Percentiles rank a stretch among this genome's conserved stretches.
Conservation (phyloP, 345 rosid genomes). For the Acer negundo region DNA sequence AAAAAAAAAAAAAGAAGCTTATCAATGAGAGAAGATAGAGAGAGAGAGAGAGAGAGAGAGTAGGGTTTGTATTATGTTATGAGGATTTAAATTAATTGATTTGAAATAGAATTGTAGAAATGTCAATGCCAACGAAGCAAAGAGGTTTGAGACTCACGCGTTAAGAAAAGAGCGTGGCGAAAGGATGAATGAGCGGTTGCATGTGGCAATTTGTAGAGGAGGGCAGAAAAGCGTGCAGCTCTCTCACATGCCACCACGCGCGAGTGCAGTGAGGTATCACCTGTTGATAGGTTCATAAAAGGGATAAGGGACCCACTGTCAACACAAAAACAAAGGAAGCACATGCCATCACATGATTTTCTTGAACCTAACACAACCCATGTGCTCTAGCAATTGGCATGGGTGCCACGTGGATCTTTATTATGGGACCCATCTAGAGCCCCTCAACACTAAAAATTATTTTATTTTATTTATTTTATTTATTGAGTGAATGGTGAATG, state of each 20-base stretch:
- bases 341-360: slow-evolving; percentile 58
- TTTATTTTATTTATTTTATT: too few relatives aligned
- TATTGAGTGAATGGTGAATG: background rate
- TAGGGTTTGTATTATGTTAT: background rate
- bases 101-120: slow-evolving; percentile 27
- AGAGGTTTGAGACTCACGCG: slow-evolving; percentile 15
- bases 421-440: slow-evolving; percentile 31
- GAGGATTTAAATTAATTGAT: slow-evolving; percentile 23
- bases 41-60: slow-evolving; percentile 17
- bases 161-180: background rate
- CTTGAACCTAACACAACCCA: slow-evolving; percentile 44
- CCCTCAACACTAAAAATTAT: slow-evolving; percentile 14
- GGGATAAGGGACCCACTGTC: background rate
- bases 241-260: background rate
- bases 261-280: background rate
- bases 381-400: slow-evolving; percentile 36
- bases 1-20: too few relatives aligned
- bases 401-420: slow-evolving; percentile 33
- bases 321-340: slow-evolving; percentile 14
- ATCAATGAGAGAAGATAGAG: background rate
- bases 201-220: slow-evolving; percentile 21
- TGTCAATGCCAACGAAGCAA: slow-evolving; percentile 53
- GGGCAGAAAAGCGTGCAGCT: slow-evolving; percentile 1
- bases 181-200: slow-evolving; percentile 12
- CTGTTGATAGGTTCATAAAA: slow-evolving; percentile 12